Evolutionary conservation across 352 stramenopile genomes (phyloP), one percentile per base, ranked within the genome.

Genomic region (Pythium dissimile): DNA sequence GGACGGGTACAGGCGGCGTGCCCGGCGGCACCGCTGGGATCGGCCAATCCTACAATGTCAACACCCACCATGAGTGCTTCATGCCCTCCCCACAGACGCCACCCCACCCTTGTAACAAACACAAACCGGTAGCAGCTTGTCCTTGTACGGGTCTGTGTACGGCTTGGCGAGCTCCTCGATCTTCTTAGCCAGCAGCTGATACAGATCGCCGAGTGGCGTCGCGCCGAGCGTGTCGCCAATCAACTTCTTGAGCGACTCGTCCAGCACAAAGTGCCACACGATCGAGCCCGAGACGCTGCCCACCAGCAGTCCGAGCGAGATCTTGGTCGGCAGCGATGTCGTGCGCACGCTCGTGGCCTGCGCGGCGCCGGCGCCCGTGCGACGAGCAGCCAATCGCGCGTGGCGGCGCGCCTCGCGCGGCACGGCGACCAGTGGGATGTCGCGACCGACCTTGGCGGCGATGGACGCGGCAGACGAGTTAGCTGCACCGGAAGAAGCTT

Each of bases 101-200:
- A 52, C 4, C 1, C n/a, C 32, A 41, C 3, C 21, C n/a, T 23
- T n/a, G n/a, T n/a, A n/a, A 42, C 15, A 7, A 21, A 23, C 3
- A 35, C 59, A 26, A 49, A 83, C 74, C n/a, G 85, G 85, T 59
- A 95, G 61, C 34, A 95, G 64, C 62, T 95, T 93, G 26, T 77
- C 73, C 44, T 84, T 74, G 28, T 78, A 89, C n/a, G 85, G 85
- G 13, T 93, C 80, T 24, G 81, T 93, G 60, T 88, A 93, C 6
- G 83, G 85, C 42, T 80, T 80, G 47, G 83, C 71, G 23, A 77
- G 70, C 51, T 93, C 77, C 52, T 86, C 73, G 51, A 93, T 69
- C 51, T 92, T 84, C 27, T 67, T 75, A 13, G 73, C 73, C 23
- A 80, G 32, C 23, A 84, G 65, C 8, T 45, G 64, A 65, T 90